Conservation (phyloP, 805 yeast genomes). For the Yarrowia deformans region DNA sequence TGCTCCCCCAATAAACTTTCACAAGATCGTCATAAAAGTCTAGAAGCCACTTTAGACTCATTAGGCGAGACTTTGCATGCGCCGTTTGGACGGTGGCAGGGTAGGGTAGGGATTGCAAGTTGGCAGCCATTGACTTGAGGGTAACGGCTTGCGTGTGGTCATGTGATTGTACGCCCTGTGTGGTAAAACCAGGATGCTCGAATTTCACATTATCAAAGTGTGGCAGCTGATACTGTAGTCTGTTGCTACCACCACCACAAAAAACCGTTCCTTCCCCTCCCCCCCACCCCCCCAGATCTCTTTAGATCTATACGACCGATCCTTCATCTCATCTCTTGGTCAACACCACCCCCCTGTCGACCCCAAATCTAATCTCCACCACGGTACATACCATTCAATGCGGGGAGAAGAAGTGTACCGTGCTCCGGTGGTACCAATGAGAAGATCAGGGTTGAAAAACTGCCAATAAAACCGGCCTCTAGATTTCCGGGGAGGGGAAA, state of each 20-base stretch:
- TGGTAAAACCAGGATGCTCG: too few relatives aligned
- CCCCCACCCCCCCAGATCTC: slow-evolving; percentile 3
- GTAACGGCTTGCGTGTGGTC: background rate
- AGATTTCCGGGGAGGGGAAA: slow-evolving; percentile 5
- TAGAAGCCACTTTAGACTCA: slow-evolving; percentile 31
- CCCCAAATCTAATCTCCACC: slow-evolving; percentile 26
- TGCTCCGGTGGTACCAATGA: background rate
- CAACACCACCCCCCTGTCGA: slow-evolving; percentile 31
- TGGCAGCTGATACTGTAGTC: too few relatives aligned
- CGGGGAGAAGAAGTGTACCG: background rate
- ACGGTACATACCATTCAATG: background rate
- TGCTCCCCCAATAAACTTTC: background rate
- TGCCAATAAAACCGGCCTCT: too few relatives aligned
- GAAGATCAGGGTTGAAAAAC: background rate
- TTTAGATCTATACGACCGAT: slow-evolving; percentile 23
- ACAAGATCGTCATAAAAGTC: slow-evolving; percentile 22
- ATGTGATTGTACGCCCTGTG: background rate
- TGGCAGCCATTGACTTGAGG: slow-evolving; percentile 6
- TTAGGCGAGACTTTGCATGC: slow-evolving; percentile 34
- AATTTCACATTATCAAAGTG: too few relatives aligned
- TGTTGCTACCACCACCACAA: too few relatives aligned
- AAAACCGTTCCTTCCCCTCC: too few relatives aligned
- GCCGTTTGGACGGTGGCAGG: slow-evolving; percentile 6
- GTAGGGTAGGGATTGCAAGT: background rate
- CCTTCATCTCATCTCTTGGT: slow-evolving; percentile 6